These are phyloP conservation scores for Crithidia fasciculata DNA, from an alignment of 208 protist species.

Conservation along the genomic window DNA sequence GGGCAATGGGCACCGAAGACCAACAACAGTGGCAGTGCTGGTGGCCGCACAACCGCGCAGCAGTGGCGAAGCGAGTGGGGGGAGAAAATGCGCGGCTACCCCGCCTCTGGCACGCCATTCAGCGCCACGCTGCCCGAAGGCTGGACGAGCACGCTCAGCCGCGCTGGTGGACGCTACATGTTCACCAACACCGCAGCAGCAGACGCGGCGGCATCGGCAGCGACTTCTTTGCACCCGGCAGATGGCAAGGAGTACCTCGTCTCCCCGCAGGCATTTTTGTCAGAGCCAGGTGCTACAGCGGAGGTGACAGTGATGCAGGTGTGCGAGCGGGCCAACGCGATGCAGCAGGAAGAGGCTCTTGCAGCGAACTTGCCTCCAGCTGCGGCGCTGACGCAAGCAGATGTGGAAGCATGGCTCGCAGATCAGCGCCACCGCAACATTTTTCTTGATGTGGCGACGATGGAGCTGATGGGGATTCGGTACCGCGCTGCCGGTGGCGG, in stretches of 20 bases:
- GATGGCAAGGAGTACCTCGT: slow-evolving; percentile 69
- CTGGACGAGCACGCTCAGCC: slow-evolving; percentile 58
- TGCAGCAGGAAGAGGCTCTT: slow-evolving; percentile 23
- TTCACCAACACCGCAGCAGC: slow-evolving; percentile 44
- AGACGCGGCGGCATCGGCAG: slow-evolving; percentile 1
- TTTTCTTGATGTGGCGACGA: slow-evolving; percentile 64
- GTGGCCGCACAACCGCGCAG: slow-evolving; percentile 16
- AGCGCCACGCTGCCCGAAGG: slow-evolving; percentile 55
- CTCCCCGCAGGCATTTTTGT: slow-evolving; percentile 78
- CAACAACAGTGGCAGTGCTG: slow-evolving; percentile 3
- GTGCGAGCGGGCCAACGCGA: slow-evolving; percentile 28
- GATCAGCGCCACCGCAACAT: slow-evolving; percentile 74
- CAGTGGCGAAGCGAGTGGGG: slow-evolving; percentile 71
- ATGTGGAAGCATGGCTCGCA: slow-evolving; percentile 54
- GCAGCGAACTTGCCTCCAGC: slow-evolving; percentile 12
- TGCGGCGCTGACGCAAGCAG: slow-evolving; percentile 27
- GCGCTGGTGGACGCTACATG: slow-evolving; percentile 77
- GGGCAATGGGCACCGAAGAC: slow-evolving; percentile 2
- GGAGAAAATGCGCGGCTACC: slow-evolving; percentile 64
- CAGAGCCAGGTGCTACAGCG: slow-evolving; percentile 25
- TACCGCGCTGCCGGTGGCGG: slow-evolving; percentile 35
- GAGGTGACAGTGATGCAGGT: slow-evolving; percentile 34
- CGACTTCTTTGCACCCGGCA: slow-evolving; percentile 72
- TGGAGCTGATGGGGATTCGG: slow-evolving; percentile 52
- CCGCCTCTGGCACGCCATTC: slow-evolving; percentile 50